Evolutionary conservation across 306 rosid species (phyloP), one percentile per base, ranked within the genome.

Genomic region (Glycine latifolia): DNA sequence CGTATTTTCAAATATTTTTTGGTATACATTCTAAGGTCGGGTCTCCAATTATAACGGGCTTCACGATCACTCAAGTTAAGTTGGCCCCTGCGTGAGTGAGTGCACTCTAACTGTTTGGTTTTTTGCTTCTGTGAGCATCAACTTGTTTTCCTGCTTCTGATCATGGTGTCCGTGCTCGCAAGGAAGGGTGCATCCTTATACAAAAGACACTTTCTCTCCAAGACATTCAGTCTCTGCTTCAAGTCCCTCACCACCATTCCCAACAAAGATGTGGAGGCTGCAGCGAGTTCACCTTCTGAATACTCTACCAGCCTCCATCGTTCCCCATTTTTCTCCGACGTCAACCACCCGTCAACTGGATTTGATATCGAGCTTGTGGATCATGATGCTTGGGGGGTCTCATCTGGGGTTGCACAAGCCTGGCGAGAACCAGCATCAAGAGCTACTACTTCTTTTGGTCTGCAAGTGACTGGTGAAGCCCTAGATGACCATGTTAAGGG

Each of bases 341-440:
- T 4, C 52, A 84, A 88, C 70, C 79, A 82, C 59, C 81, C 76
- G 46, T 61, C 87, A 1, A 82, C 43, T 86, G 71, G 88, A 61
- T 89, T 86, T 76, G 82, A 86, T 62, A 86, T 91, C 15, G 90
- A 95, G 85, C 87, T 95, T 61, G 87, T 95, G 70, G 97, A 92
- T 48, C 71, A 83, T 60, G 94, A 89, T 77, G 80, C 92, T 56
- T 93, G 99, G 98, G 73, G n/a, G 13, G 87, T 93, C 77, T 90
- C 96, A 9, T 87, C 93, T 13, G 86, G 92, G 31, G 78, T 95
- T 83, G 90, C 91, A 44, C 88, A 85, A 81, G 92, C 92, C 5
- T 92, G 95, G 88, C 87, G 50, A 73, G 82, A 71, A 83, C 76
- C 33, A 76, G 67, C 67, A 33, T 10, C 67, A 65, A 69, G 10